phyloP scores from a whole-genome alignment of 768 basidiomycete genomes.

The Antrodiella citrinella region DNA sequence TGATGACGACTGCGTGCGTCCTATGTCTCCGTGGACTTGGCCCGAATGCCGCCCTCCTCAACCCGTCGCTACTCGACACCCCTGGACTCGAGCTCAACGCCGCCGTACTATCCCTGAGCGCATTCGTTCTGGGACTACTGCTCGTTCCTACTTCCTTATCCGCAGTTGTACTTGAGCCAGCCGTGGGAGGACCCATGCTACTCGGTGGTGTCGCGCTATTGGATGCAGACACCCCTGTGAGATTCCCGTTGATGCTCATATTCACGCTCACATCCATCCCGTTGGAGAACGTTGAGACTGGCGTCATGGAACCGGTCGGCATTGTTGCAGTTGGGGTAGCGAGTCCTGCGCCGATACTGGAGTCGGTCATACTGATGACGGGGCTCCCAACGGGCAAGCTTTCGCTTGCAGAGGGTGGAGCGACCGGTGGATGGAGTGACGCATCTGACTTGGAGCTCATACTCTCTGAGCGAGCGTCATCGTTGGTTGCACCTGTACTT shows the following conservation, averaged over 20 bases:
- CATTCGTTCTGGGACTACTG: constrained; percentile 6
- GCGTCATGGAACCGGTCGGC: neutral
- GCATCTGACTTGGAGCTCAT: neutral
- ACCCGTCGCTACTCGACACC: constrained; percentile 31
- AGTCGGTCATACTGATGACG: neutral
- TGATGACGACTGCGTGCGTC: constrained; percentile 53
- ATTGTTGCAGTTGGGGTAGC: neutral
- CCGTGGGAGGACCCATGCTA: neutral
- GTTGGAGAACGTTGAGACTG: neutral
- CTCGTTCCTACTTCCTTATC: neutral
- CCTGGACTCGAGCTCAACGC: constrained; percentile 18
- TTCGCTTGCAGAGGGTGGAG: constrained; percentile 3
- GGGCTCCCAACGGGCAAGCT: neutral
- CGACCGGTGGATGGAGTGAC: neutral
- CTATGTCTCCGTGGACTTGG: constrained; percentile 33
- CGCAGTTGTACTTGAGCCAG: neutral
- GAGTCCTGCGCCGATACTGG: neutral
- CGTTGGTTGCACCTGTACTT: constrained; percentile 3
- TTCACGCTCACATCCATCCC: neutral
- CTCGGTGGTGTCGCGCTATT: neutral
- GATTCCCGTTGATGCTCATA: neutral
- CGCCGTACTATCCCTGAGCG: constrained; percentile 5
- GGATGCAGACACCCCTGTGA: neutral
- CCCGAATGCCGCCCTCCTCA: constrained; percentile 37
- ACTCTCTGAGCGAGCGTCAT: constrained; percentile 7